Conservation (phyloP, 345 rosid species). For the Acer negundo region DNA sequence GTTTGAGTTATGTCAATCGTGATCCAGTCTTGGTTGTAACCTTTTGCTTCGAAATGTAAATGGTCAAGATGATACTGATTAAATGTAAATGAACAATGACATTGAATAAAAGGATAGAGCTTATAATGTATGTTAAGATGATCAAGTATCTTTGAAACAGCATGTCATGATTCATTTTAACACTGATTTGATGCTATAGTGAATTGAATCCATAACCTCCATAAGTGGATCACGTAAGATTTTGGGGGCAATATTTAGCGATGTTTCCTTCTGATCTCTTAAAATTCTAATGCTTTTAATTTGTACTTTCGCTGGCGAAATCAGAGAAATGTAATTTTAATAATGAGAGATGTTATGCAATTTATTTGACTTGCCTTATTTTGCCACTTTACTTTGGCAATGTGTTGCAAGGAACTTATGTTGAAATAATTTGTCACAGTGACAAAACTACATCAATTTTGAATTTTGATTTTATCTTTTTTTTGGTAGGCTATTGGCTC, state of each 20-base stretch:
- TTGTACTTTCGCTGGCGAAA: neutral
- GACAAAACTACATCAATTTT: neutral
- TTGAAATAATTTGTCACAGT: neutral
- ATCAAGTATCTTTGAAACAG: neutral
- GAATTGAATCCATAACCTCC: neutral
- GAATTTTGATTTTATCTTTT: slow-evolving; percentile 8
- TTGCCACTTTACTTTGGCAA: neutral
- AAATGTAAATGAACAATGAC: neutral
- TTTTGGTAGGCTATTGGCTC: slow-evolving; percentile 66
- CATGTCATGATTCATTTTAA: neutral
- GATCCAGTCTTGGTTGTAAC: neutral
- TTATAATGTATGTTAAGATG: neutral
- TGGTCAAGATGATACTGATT: too few species aligned
- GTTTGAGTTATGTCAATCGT: neutral
- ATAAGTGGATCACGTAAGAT: neutral
- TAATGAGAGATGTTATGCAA: neutral
- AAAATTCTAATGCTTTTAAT: neutral
- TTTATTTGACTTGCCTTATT: neutral
- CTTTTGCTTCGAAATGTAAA: neutral
- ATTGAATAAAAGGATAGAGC: neutral
- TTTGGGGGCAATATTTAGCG: neutral
- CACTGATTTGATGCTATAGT: neutral
- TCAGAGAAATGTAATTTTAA: neutral
- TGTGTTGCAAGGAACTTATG: neutral
- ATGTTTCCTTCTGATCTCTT: neutral